Evolutionary conservation across 2,329 filamentous ascomycete species (phyloP), one percentile per base, ranked within the genome.

Genomic region (Cercospora zeina): DNA sequence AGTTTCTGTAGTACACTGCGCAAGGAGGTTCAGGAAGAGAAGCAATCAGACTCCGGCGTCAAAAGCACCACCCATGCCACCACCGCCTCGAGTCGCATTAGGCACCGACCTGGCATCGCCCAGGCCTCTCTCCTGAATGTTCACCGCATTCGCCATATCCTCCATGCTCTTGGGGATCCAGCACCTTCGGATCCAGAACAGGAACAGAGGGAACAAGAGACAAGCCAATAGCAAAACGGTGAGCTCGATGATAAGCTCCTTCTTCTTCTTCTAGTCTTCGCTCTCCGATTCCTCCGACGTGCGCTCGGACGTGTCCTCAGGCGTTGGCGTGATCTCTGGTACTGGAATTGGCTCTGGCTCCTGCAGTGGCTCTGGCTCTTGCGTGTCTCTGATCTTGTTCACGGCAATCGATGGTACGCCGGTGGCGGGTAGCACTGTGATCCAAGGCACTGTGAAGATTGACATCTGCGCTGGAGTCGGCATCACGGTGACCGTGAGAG

Each of bases 121-220:
- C 3, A 58, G 19, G 6, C 55, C 31, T 39, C 49, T 24, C 34
- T 39, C 34, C 14, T 33, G 11, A 19, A 49, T 33, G n/a, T 50
- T 42, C 11, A 21, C 55, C n/a, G 55, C 55, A 4, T 34, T 14
- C 21, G 37, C 55, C 37, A 47, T 47, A 42, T 49, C 39, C 8
- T 58, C 55, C 3, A 24, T 39, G n/a, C 19, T 36, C n/a, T 34
- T 58, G 2, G 55, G 19, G 42, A 58, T 30, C 3, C 30, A 34
- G 42, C 37, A 33, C 13, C 45, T 58, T 10, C 55, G 24, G 37
- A 58, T 49, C 24, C 27, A 14, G 19, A 45, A 58, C 9, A 58
- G 24, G 42, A 6, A 13, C 19, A 34, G 21, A 21, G 39, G 34
- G 10, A 56, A 56, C 27, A 24, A 13, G 13, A 58, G 19, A 9